Evolutionary conservation across 331 rosid species (phyloP).

Genomic region (Spiraea crenata): DNA sequence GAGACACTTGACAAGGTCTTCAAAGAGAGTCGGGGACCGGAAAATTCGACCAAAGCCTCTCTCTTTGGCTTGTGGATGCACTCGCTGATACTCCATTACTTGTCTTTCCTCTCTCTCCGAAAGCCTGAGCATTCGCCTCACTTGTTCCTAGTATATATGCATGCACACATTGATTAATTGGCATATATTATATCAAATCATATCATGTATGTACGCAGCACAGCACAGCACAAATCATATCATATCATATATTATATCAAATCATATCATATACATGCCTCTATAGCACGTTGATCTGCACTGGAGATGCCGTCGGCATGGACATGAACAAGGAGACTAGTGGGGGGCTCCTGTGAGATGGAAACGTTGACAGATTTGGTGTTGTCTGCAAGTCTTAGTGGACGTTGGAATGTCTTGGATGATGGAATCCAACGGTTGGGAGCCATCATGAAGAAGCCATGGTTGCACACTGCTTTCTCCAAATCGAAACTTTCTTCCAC

Average conservation of each 20-base stretch:
- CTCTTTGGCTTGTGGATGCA: constrained; percentile 18
- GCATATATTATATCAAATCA: not conserved
- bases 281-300: constrained; percentile 1
- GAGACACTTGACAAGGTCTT: constrained; percentile 38
- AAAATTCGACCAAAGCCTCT: constrained; percentile 35
- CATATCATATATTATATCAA: not conserved
- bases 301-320: constrained; percentile 7
- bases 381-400: constrained; percentile 31
- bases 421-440: constrained; percentile 47
- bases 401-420: constrained; percentile 33
- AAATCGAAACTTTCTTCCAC: constrained; percentile 29
- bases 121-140: constrained; percentile 38
- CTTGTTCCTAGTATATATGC: constrained; percentile 18
- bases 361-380: constrained; percentile 19
- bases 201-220: not conserved
- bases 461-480: constrained; percentile 46
- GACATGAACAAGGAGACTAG: constrained; percentile 19
- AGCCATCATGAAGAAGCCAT: constrained; percentile 50
- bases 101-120: constrained; percentile 20
- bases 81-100: constrained; percentile 21
- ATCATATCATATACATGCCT: not conserved
- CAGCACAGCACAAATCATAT: too few relatives aligned
- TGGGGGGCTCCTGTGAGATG: constrained; percentile 10
- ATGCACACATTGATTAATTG: too few relatives aligned
- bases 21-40: constrained; percentile 43